Evolutionary conservation across 2,329 filamentous ascomycete species (phyloP), one percentile per base, ranked within the genome.

Genomic region (Neocucurbitaria cava): DNA sequence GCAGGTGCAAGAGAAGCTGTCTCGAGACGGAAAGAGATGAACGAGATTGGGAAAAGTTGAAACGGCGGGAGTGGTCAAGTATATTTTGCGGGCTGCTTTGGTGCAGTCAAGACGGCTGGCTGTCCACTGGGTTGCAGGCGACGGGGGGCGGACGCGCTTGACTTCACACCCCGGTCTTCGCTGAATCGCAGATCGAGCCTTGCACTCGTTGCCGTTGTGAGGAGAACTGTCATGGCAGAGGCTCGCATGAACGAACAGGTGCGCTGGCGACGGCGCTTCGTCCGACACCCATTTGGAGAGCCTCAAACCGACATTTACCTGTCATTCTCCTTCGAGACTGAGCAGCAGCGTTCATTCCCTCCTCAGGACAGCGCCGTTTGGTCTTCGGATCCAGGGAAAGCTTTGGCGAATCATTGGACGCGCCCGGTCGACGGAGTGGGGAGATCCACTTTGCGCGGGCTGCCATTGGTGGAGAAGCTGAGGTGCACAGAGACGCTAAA

Each of bases 11-110:
- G 61, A 65, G 63, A 55, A 70, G 68, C 65, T 74, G 74, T 73
- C 73, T 76, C 70, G 69, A 72, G 72, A 72, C 70, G 74, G 71
- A 75, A 76, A 75, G 70, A 65, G 67, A 69, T 64, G 64, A 66
- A 74, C 61, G 68, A 69, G 68, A 73, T 75, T 72, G 69, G 72
- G 73, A 64, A 75, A 73, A 72, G 71, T 70, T 68, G 70, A 73
- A 74, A 71, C 71, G 69, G 69, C 65, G 68, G 68, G 67, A 64
- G 65, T 66, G 63, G 70, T 64, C 66, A 66, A 65, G 66, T 71
- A 68, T 74, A 72, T 73, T 71, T 72, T 61, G 65, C 55, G 56
- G 50, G 61, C 47, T 59, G 53, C 53, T 60, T 56, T 62, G 58
- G 54, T 65, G 46, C 54, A 61, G 66, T 60, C 61, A 64, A 35